Evolutionary conservation across 108 stramenopile genomes (phyloP).

Genomic region (Thalassiosira profunda): DNA sequence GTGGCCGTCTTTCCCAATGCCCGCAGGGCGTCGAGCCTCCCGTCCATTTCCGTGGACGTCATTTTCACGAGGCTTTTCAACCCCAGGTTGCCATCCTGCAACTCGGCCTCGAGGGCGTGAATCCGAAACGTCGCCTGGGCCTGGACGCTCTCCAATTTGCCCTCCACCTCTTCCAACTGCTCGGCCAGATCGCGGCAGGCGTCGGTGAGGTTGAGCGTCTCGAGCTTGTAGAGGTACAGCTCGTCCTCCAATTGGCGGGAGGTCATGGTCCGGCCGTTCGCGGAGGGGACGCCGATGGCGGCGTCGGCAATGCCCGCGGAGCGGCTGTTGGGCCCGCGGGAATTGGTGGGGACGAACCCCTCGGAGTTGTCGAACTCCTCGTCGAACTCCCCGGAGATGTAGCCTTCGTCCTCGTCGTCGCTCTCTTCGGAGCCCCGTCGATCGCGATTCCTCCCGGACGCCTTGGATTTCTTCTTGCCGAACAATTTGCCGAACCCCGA

Average conservation of each 20-base stretch:
- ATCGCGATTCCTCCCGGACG: not conserved
- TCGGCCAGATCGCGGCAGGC: constrained; percentile 42
- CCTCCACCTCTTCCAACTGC: constrained; percentile 42
- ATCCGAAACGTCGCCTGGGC: constrained; percentile 49
- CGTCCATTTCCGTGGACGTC: constrained; percentile 49
- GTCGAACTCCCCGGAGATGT: constrained; percentile 39
- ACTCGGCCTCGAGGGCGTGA: constrained; percentile 47
- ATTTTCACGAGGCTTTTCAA: constrained; percentile 41
- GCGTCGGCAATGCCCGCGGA: not conserved
- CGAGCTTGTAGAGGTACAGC: constrained; percentile 46
- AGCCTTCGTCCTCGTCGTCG: constrained; percentile 10
- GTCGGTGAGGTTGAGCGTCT: constrained; percentile 45
- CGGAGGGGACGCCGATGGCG: constrained; percentile 39
- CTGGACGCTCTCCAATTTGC: constrained; percentile 34
- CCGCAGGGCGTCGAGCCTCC: constrained; percentile 31
- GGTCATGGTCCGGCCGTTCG: constrained; percentile 15
- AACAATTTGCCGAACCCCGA: not conserved
- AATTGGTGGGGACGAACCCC: not conserved
- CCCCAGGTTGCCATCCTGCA: constrained; percentile 43
- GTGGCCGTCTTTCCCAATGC: constrained; percentile 41
- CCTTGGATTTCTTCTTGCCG: not conserved
- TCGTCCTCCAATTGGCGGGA: constrained; percentile 42
- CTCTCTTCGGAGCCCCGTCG: not conserved
- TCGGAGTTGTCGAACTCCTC: constrained; percentile 18
- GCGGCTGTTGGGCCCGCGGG: not conserved